A percentile compares a stretch with the other conserved stretches of the same genome.
These are phyloP conservation scores for Saksenaea oblongispora DNA, from an alignment of 371 early-diverging fungal genomes.

Conservation along the genomic window DNA sequence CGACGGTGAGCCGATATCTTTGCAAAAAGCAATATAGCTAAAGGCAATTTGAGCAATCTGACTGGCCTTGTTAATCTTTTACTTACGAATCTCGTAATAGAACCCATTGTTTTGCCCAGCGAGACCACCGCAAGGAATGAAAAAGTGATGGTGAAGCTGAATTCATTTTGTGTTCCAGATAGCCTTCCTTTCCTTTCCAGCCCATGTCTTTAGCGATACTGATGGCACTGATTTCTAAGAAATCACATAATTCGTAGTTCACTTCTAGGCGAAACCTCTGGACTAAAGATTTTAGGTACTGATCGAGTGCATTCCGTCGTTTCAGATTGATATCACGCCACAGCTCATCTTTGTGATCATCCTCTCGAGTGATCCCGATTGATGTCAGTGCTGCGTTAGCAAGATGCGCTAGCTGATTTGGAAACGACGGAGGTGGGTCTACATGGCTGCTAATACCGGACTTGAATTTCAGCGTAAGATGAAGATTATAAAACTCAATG, in stretches of 20 bases:
- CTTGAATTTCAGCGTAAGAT: slow-evolving; percentile 57
- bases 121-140: slow-evolving; percentile 18
- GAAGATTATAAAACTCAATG: slow-evolving; percentile 70
- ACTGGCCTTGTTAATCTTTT: neutral
- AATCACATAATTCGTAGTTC: slow-evolving; percentile 73
- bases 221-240: slow-evolving; percentile 73
- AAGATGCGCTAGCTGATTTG: slow-evolving; percentile 36
- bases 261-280: slow-evolving; percentile 52
- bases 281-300: slow-evolving; percentile 62
- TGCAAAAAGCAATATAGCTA: slow-evolving; percentile 59
- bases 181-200: slow-evolving; percentile 87
- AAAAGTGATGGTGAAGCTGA: slow-evolving; percentile 22
- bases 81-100: slow-evolving; percentile 70
- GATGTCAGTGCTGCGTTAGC: slow-evolving; percentile 36
- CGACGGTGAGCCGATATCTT: slow-evolving; percentile 40
- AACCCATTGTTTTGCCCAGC: slow-evolving; percentile 72
- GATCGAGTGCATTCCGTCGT: slow-evolving; percentile 63
- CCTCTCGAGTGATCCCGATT: slow-evolving; percentile 31
- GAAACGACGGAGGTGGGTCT: slow-evolving; percentile 44
- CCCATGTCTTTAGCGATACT: slow-evolving; percentile 76
- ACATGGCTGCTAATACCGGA: slow-evolving; percentile 9
- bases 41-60: neutral
- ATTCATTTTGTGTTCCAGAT: slow-evolving; percentile 55
- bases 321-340: slow-evolving; percentile 46
- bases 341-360: slow-evolving; percentile 28